A percentile compares a stretch with the other conserved stretches of the same genome.
Conservation (phyloP, 2,329 filamentous ascomycete genomes). For the Talaromyces sp. region DNA sequence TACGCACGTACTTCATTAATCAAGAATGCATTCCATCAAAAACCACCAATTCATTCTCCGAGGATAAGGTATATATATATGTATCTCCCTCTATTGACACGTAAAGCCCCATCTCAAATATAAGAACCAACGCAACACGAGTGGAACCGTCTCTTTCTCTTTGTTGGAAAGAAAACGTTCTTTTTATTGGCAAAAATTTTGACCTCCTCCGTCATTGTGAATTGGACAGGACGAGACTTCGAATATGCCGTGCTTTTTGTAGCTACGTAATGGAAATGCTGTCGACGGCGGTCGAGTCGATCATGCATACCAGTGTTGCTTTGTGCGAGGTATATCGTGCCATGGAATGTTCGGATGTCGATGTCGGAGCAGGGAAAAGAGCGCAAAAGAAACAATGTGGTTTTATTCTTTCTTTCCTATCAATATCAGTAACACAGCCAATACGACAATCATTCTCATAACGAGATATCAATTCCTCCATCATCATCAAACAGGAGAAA, state of each 20-base stretch:
- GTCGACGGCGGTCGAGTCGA: neutral
- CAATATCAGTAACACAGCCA: neutral
- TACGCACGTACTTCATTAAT: neutral
- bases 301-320: neutral
- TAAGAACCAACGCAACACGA: conserved; percentile 45
- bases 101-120: conserved; percentile 35
- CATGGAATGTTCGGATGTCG: conserved; percentile 4
- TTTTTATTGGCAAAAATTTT: conserved; percentile 45
- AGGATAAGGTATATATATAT: conserved; percentile 39
- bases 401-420: conserved; percentile 2
- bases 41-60: neutral
- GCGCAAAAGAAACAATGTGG: neutral
- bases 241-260: no score
- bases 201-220: conserved; percentile 45
- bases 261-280: no score
- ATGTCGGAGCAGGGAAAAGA: neutral
- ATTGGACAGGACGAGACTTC: conserved; percentile 46
- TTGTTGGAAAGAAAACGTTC: conserved; percentile 27
- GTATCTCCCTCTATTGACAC: conserved; percentile 49
- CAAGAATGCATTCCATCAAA: neutral
- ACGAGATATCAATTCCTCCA: neutral
- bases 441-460: neutral
- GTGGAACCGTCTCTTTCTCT: conserved; percentile 29
- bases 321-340: neutral
- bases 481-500: conserved; percentile 1